These are phyloP conservation scores for Pleurotus sapidus DNA, from an alignment of 768 basidiomycete species.

Conservation along the genomic window DNA sequence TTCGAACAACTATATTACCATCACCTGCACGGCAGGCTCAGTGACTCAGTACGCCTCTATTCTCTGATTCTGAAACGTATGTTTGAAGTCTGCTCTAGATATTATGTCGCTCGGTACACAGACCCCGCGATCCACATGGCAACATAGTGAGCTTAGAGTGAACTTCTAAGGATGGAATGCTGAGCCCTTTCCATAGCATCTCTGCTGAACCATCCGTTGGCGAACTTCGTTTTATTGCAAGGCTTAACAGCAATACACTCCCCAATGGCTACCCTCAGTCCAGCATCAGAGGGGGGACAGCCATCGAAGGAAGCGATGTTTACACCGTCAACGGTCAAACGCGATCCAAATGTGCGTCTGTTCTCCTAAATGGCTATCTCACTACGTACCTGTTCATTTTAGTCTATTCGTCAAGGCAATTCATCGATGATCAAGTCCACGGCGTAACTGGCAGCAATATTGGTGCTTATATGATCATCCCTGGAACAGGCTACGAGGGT, in stretches of 20 bases:
- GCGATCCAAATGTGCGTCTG: conserved; percentile 23
- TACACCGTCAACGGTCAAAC: conserved; percentile 27
- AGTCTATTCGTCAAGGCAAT: conserved; percentile 29
- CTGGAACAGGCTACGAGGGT: conserved; percentile 29
- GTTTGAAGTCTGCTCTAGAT: conserved; percentile 12
- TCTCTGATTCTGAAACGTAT: too few relatives aligned
- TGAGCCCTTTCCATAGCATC: conserved; percentile 16
- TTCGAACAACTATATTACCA: conserved; percentile 31
- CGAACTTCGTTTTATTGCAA: conserved; percentile 35
- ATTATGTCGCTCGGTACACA: conserved; percentile 31
- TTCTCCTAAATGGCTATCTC: neutral
- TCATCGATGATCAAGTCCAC: conserved; percentile 32
- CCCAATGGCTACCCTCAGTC: conserved; percentile 24
- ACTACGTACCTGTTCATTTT: neutral
- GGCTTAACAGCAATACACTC: conserved; percentile 23
- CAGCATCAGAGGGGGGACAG: conserved; percentile 27
- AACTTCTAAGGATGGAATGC: neutral
- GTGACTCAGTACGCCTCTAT: conserved; percentile 24
- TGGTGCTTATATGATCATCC: conserved; percentile 29
- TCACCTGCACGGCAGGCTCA: conserved; percentile 31
- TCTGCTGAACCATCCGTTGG: conserved; percentile 32
- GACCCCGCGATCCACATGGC: conserved; percentile 37
- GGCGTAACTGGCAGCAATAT: conserved; percentile 29
- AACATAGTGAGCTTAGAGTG: conserved; percentile 23
- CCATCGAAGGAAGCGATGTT: conserved; percentile 35